Conservation (phyloP, 2,329 filamentous ascomycete species). For the Cercospora sojina region DNA sequence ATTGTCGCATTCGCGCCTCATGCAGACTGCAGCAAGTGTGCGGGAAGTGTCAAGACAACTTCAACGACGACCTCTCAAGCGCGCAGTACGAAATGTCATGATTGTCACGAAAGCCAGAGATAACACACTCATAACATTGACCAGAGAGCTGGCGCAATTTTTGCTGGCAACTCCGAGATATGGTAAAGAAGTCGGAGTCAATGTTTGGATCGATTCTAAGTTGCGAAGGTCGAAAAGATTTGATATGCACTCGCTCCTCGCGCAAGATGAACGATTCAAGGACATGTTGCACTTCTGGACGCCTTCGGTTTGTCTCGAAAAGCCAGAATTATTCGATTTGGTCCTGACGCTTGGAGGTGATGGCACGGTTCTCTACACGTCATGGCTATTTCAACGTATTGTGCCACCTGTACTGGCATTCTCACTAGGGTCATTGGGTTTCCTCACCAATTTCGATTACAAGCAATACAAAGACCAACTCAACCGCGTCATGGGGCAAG, state of each 20-base stretch:
- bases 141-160: slow-evolving; percentile 83
- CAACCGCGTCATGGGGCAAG: slow-evolving; percentile 85
- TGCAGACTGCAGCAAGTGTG: slow-evolving; percentile 92
- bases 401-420: slow-evolving; percentile 84
- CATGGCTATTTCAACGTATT: slow-evolving; percentile 87
- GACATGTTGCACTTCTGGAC: slow-evolving; percentile 94
- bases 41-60: slow-evolving; percentile 95
- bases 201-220: slow-evolving; percentile 98
- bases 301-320: slow-evolving; percentile 89
- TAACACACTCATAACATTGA: slow-evolving; percentile 86
- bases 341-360: slow-evolving; percentile 86
- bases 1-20: slow-evolving; percentile 88
- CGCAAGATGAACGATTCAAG: slow-evolving; percentile 72
- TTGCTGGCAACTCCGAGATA: slow-evolving; percentile 86
- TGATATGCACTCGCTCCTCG: slow-evolving; percentile 68
- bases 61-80: slow-evolving; percentile 85
- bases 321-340: slow-evolving; percentile 92
- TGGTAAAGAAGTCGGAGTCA: slow-evolving; percentile 84
- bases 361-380: slow-evolving; percentile 83
- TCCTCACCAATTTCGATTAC: slow-evolving; percentile 85
- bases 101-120: slow-evolving; percentile 97
- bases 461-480: slow-evolving; percentile 83
- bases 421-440: slow-evolving; percentile 80
- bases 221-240: slow-evolving; percentile 86
- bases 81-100: slow-evolving; percentile 92